A percentile compares a stretch with the other conserved stretches of the same genome.
Conservation (phyloP, 2,329 filamentous ascomycete genomes). For the Cephalotrichum gorgonifer region DNA sequence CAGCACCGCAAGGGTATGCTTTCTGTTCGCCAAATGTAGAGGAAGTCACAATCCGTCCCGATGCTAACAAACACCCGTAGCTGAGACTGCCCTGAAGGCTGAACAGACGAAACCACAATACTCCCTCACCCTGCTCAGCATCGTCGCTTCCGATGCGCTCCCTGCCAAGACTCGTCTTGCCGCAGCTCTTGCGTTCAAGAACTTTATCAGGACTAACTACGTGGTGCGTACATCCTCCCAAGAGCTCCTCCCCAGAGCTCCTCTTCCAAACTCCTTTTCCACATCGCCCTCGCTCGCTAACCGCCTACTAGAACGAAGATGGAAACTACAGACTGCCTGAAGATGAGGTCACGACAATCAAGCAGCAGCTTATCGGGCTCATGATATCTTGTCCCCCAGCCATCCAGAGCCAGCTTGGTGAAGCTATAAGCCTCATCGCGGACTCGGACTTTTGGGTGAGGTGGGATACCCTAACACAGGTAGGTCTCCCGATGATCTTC, state of each 20-base stretch:
- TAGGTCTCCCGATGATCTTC: conserved; percentile 24
- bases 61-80: conserved; percentile 36
- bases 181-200: conserved; percentile 93
- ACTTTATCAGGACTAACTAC: conserved; percentile 92
- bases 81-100: conserved; percentile 67
- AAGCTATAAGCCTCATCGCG: conserved; percentile 93
- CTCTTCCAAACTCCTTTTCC: not conserved
- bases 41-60: not conserved
- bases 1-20: conserved; percentile 79
- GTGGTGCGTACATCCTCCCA: conserved; percentile 41
- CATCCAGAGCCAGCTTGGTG: conserved; percentile 88
- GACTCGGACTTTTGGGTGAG: conserved; percentile 95
- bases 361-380: conserved; percentile 86
- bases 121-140: conserved; percentile 78
- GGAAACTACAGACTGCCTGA: conserved; percentile 80
- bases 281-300: conserved; percentile 2
- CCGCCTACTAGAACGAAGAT: conserved; percentile 62
- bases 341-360: conserved; percentile 82
- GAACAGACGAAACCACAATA: conserved; percentile 80
- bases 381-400: conserved; percentile 87
- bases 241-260: not conserved
- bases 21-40: not conserved
- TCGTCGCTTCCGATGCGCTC: conserved; percentile 66
- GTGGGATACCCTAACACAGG: conserved; percentile 91
- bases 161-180: conserved; percentile 74